These are phyloP conservation scores for Exophiala phaeomuriformis DNA, from an alignment of 2,329 filamentous ascomycete species.

Conservation along the genomic window DNA sequence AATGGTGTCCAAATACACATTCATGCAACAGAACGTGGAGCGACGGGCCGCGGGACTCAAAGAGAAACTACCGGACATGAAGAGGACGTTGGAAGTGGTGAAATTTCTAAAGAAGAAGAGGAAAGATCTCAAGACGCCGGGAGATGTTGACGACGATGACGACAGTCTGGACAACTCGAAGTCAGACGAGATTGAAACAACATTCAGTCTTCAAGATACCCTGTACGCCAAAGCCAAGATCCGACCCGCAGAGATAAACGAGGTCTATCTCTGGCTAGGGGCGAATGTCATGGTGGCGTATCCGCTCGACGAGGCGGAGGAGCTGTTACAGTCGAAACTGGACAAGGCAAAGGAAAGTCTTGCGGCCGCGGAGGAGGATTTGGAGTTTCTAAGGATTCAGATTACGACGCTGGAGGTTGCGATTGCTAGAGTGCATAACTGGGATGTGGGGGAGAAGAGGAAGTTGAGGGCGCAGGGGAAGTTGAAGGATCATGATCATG, in stretches of 20 bases:
- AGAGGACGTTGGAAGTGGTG: conserved; percentile 90
- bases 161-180: no score
- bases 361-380: conserved; percentile 86
- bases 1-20: conserved; percentile 84
- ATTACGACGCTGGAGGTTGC: conserved; percentile 98
- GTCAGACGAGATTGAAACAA: conserved; percentile 58
- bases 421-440: conserved; percentile 95
- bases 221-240: conserved; percentile 83
- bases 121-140: conserved; percentile 48
- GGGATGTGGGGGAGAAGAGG: conserved; percentile 92
- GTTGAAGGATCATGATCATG: conserved; percentile 33
- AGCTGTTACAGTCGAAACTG: conserved; percentile 69
- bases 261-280: conserved; percentile 97
- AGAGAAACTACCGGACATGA: conserved; percentile 95
- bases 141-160: no score
- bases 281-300: conserved; percentile 98
- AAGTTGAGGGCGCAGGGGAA: conserved; percentile 61
- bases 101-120: conserved; percentile 71
- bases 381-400: conserved; percentile 92
- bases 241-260: conserved; percentile 61
- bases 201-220: conserved; percentile 94
- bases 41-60: conserved; percentile 71
- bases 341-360: conserved; percentile 70
- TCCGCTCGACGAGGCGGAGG: conserved; percentile 77
- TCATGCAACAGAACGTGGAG: conserved; percentile 95